Evolutionary conservation across 2,329 filamentous ascomycete genomes (phyloP), one percentile per base, ranked within the genome.

Genomic region (Apiospora arundinis): DNA sequence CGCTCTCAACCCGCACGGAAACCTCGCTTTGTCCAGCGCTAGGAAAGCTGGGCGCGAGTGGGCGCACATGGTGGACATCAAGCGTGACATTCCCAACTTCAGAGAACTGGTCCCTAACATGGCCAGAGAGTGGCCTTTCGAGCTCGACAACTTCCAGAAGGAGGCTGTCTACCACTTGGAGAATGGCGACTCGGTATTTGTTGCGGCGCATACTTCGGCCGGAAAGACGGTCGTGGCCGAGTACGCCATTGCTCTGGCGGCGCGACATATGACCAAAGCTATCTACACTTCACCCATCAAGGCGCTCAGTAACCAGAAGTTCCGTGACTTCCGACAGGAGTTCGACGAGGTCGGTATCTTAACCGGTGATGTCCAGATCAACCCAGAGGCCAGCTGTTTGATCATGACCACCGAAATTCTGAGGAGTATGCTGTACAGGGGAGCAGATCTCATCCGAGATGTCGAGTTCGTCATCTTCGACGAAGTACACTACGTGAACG

Each of bases 381-480:
- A 97, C 74, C 94, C 95, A 0, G 96, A 98, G 84, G 96, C 96
- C 40, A 98, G 95, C 82, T 99, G 96, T 83, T 87, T 99, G 56
- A 98, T 99, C 82, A 99, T 99, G 96, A 99, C 96, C 0, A 99
- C 96, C 0, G 96, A 99, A 80, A 99, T 99, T 83, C 83, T 99
- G 71, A 91, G 96, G 71, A 98, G 96, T 85, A 99, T 99, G 95
- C 90, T 99, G 66, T 99, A 99, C 79, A 90, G 95, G 72, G 96
- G 96, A 72, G 95, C 96, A 7, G 96, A 99, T 84, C 84, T 99
- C 21, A 98, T 99, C 75, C 90, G 96, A 76, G 96, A 99, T 79
- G 96, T 99, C 11, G 96, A 99, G 76, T 99, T 97, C 80, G 96
- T 99, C 76, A 98, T 99, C 67, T 99, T 99, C 74, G 96, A 99